phyloP scores from a whole-genome alignment of 495 filamentous ascomycete genomes.

The Xanthoparmelia taractica region DNA sequence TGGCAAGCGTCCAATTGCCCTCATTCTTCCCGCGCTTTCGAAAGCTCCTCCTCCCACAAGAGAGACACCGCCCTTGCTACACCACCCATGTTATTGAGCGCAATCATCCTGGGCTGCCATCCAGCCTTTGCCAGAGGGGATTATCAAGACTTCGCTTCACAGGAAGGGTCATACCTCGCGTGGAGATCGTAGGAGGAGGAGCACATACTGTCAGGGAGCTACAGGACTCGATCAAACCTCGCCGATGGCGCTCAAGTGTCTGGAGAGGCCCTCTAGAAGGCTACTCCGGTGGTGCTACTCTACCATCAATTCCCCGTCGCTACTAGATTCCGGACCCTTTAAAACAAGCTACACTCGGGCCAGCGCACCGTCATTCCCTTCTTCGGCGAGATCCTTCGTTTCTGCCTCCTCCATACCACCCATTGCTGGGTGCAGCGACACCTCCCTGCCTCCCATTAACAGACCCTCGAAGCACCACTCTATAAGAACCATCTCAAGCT shows the following conservation, averaged over 20 bases:
- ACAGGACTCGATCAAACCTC: background rate
- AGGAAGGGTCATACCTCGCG: background rate
- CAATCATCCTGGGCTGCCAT: background rate
- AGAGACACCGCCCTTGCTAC: background rate
- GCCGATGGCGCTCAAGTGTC: slow-evolving; percentile 15
- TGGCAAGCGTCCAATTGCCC: background rate
- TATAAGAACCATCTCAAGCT: slow-evolving; percentile 10
- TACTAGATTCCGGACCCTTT: background rate
- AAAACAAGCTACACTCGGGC: background rate
- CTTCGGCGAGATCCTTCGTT: background rate
- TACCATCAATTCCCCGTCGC: background rate
- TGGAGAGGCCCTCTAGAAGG: slow-evolving; percentile 11
- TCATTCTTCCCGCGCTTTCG: background rate
- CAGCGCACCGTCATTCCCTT: background rate
- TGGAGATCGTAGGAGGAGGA: background rate
- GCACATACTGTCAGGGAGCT: too few relatives aligned
- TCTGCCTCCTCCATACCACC: background rate
- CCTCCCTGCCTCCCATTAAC: background rate
- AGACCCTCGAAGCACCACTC: background rate
- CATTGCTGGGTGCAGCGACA: background rate
- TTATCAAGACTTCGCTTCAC: background rate
- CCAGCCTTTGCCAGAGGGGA: background rate
- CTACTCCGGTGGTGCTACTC: slow-evolving; percentile 10
- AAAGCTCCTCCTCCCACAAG: background rate
- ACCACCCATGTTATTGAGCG: background rate